phyloP scores from a whole-genome alignment of 202 grass and related monocot genomes.

The Elaeis oleifera region DNA sequence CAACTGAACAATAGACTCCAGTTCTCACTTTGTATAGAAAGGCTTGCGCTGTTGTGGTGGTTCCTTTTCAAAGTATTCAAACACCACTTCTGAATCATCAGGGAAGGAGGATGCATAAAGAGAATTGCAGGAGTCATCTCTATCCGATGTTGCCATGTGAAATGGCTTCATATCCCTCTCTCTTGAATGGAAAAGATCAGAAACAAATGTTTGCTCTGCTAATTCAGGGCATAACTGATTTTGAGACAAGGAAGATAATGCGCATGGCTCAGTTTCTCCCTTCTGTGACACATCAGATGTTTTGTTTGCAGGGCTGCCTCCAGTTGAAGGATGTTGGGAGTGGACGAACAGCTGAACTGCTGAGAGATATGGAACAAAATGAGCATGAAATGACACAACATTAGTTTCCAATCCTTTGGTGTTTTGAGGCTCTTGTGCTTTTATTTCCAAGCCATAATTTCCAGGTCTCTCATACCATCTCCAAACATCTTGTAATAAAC shows the following conservation, averaged over 20 bases:
- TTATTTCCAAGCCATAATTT: slow-evolving; percentile 4
- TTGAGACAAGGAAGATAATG: too few species aligned
- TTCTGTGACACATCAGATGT: too few species aligned
- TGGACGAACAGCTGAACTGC: slow-evolving; percentile 3
- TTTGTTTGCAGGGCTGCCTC: background rate
- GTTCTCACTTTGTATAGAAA: background rate
- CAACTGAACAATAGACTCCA: background rate
- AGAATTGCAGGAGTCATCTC: background rate
- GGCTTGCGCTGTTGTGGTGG: slow-evolving; percentile 3
- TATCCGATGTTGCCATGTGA: too few species aligned
- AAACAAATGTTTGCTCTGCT: too few species aligned
- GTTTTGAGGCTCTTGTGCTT: background rate
- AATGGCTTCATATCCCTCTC: too few species aligned
- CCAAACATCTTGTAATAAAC: slow-evolving; percentile 1
- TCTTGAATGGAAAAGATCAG: too few species aligned
- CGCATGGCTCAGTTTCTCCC: too few species aligned
- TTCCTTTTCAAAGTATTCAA: slow-evolving; percentile 1
- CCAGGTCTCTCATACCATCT: background rate
- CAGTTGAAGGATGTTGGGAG: background rate
- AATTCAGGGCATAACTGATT: too few species aligned
- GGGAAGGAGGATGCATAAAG: background rate
- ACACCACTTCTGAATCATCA: slow-evolving; percentile 5
- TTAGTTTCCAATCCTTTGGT: background rate
- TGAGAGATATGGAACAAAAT: slow-evolving; percentile 3
- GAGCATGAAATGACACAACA: background rate